phyloP scores from a whole-genome alignment of 2,329 filamentous ascomycete genomes.

The Madurella fahalii region DNA sequence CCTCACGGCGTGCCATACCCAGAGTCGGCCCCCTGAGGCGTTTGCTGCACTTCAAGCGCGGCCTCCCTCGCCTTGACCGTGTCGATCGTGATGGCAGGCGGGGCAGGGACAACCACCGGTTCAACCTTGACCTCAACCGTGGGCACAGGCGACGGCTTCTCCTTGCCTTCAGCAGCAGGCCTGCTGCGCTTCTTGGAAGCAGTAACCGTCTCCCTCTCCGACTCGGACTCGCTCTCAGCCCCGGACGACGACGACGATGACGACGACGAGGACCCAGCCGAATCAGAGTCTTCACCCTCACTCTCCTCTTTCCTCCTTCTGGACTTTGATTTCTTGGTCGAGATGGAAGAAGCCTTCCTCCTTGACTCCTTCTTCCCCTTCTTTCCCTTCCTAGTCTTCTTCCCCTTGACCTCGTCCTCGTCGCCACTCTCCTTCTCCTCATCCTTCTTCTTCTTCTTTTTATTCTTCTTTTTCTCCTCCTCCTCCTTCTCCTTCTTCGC shows the following conservation, averaged over 20 bases:
- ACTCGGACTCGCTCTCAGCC: conserved; percentile 12
- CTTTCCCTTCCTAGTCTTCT: conserved; percentile 11
- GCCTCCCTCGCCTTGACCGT: conserved; percentile 20
- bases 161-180: conserved; percentile 3
- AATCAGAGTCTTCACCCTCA: background rate
- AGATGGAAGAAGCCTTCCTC: conserved; percentile 10
- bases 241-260: conserved; percentile 6
- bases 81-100: conserved; percentile 17
- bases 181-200: conserved; percentile 7
- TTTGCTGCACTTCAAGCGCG: conserved; percentile 6
- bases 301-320: conserved; percentile 12
- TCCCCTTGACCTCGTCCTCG: conserved; percentile 16
- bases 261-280: conserved; percentile 4
- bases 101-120: conserved; percentile 3
- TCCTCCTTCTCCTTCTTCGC: conserved; percentile 33
- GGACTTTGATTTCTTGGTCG: conserved; percentile 16
- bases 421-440: conserved; percentile 22
- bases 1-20: conserved; percentile 28
- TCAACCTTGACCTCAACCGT: background rate
- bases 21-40: conserved; percentile 21
- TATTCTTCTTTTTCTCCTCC: conserved; percentile 30
- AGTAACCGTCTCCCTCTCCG: conserved; percentile 6
- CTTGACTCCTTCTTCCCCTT: conserved; percentile 6
- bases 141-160: background rate
- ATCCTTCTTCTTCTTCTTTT: conserved; percentile 29